These are phyloP conservation scores for Globisporangium nodosum DNA, from an alignment of 352 stramenopile species.

Conservation along the genomic window DNA sequence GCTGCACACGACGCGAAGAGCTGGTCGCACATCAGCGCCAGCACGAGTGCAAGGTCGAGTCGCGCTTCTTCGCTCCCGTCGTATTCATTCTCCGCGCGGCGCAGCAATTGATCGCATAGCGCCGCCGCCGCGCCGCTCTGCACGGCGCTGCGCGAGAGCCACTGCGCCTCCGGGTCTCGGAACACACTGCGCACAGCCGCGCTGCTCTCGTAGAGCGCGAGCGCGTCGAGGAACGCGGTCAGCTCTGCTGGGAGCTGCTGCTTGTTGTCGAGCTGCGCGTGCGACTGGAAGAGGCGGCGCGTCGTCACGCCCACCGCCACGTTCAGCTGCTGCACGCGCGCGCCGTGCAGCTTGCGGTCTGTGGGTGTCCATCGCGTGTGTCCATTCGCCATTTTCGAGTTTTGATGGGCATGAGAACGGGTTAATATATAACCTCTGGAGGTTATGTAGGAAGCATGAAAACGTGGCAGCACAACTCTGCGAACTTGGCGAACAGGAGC, in stretches of 20 bases:
- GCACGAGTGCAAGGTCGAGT: constrained; percentile 11
- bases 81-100: constrained; percentile 12
- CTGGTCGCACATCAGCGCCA: constrained; percentile 41
- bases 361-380: no score
- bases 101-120: constrained; percentile 46
- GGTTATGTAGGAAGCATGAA: no score
- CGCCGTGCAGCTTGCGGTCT: background rate
- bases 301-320: constrained; percentile 37
- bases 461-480: no score
- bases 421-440: no score
- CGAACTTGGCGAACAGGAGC: no score
- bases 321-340: constrained; percentile 23
- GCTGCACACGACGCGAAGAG: constrained; percentile 31
- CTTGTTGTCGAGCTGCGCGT: constrained; percentile 20
- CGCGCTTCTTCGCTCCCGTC: constrained; percentile 7
- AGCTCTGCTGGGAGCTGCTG: constrained; percentile 37
- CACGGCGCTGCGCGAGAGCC: constrained; percentile 49
- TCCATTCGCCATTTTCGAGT: no score
- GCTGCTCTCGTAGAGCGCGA: constrained; percentile 13
- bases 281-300: constrained; percentile 43
- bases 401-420: no score
- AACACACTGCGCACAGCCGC: constrained; percentile 26
- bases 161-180: constrained; percentile 33
- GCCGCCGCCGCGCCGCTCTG: constrained; percentile 47
- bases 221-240: constrained; percentile 26